Conservation (phyloP, 345 rosid genomes). For the Noccaea caerulescens region DNA sequence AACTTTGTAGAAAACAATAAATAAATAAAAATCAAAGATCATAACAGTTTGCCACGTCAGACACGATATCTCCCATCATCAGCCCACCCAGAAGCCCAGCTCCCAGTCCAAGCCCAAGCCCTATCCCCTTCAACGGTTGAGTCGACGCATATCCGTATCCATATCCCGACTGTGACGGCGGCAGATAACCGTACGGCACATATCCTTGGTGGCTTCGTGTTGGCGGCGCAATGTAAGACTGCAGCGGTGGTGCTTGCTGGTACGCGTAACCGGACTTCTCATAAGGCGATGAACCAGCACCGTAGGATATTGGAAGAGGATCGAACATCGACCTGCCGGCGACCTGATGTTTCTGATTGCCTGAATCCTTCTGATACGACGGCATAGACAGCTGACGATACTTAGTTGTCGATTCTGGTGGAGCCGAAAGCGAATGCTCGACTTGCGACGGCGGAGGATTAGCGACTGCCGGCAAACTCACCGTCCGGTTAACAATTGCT, state of each 20-base stretch:
- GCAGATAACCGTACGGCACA: slow-evolving; percentile 14
- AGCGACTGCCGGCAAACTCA: neutral
- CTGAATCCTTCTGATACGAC: neutral
- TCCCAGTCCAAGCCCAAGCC: slow-evolving; percentile 56
- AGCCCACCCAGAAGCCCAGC: slow-evolving; percentile 74
- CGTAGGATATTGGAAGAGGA: slow-evolving; percentile 20
- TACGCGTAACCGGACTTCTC: neutral
- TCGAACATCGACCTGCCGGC: neutral
- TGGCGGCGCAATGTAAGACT: neutral
- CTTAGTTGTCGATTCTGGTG: neutral
- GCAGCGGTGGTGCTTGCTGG: neutral
- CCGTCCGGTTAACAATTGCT: slow-evolving; percentile 16
- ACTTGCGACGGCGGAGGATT: neutral
- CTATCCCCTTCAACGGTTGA: slow-evolving; percentile 48
- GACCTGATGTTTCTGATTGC: neutral
- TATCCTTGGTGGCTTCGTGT: neutral
- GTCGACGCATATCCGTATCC: slow-evolving; percentile 43
- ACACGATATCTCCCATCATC: slow-evolving; percentile 66
- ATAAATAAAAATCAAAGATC: slow-evolving; percentile 12
- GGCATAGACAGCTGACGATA: neutral
- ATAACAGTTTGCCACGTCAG: slow-evolving; percentile 52
- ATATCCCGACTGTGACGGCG: slow-evolving; percentile 37
- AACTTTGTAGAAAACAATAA: neutral
- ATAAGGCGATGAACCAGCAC: neutral
- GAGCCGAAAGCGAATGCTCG: slow-evolving; percentile 26